These are phyloP conservation scores for Geotrichum europaeum DNA, from an alignment of 1,139 yeast species.

Conservation along the genomic window DNA sequence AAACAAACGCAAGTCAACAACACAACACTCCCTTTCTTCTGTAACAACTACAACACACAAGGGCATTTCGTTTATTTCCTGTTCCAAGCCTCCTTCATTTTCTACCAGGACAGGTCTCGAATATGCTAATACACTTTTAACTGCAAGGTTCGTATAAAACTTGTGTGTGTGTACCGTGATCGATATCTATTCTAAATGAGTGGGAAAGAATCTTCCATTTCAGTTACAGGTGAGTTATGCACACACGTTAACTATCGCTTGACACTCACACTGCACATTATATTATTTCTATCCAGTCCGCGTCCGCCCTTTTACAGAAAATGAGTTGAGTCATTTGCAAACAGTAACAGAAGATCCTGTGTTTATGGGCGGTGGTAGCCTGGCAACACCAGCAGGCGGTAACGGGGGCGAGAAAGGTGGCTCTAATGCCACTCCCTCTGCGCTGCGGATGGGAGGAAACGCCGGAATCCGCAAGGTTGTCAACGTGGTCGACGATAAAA, in stretches of 20 bases:
- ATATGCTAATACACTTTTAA: not conserved
- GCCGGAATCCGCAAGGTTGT: constrained; percentile 54
- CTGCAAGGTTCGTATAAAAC: not conserved
- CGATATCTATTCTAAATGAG: not conserved
- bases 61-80: not conserved
- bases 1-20: not conserved
- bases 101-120: constrained; percentile 1
- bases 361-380: constrained; percentile 56
- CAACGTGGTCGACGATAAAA: constrained; percentile 78
- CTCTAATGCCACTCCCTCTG: constrained; percentile 8
- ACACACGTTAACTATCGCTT: not conserved
- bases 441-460: constrained; percentile 37
- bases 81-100: not conserved
- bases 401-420: constrained; percentile 23
- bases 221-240: constrained; percentile 52
- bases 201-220: constrained; percentile 58
- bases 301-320: constrained; percentile 72
- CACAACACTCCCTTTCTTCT: not conserved
- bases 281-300: constrained; percentile 34
- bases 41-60: not conserved
- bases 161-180: constrained; percentile 5
- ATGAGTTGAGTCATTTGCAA: constrained; percentile 44
- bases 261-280: not conserved
- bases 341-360: constrained; percentile 33
- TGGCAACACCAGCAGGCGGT: constrained; percentile 24